Evolutionary conservation across 108 stramenopile genomes (phyloP), one percentile per base, ranked within the genome.

Genomic region (Nitzschia sp.): DNA sequence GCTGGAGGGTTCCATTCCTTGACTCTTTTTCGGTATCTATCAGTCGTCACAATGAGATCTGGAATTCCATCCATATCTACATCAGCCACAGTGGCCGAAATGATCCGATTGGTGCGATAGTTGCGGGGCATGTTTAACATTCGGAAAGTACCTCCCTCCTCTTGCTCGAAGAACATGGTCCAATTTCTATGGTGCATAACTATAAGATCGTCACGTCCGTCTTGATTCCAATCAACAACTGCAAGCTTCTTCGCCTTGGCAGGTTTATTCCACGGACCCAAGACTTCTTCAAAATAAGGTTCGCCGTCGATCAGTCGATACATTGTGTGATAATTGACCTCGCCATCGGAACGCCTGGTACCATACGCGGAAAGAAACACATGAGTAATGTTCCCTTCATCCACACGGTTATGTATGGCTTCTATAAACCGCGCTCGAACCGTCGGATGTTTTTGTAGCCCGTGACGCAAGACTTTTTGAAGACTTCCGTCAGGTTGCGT

Each of bases 261-360:
- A 23, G 28, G 36, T 15, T 15, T 62, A 26, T 62, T 62, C 24
- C 24, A 62, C 0, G 42, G 61, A 0, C 61, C 61, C 28, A 42
- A 21, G 8, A 62, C 61, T 3, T 62, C 42, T 62, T 62, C 61
- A 24, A 62, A 62, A 9, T 62, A 62, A 0, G 61, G 61, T 17
- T 62, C 61, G 18, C 61, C 61, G 2, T 62, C 61, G 2, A 62
- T 62, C 38, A 62, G 61, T 23, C 38, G 35, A 26, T 42, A 62
- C 24, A 62, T 42, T 6, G 61, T 24, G 46, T 62, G 61, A 5
- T 21, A n/a, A 42, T 62, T 62, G 32, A 62, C 18, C 46, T 6
- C 42, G 19, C 38, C 38, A 42, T 62, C 61, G 38, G 35, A 13
- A 2, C 61, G 61, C 6, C 25, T 8, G 42, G 61, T 45, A 13